A percentile compares a stretch with the other conserved stretches of the same genome.
These are phyloP conservation scores for Ceratocystis smalleyi DNA, from an alignment of 2,329 filamentous ascomycete species.

Conservation along the genomic window DNA sequence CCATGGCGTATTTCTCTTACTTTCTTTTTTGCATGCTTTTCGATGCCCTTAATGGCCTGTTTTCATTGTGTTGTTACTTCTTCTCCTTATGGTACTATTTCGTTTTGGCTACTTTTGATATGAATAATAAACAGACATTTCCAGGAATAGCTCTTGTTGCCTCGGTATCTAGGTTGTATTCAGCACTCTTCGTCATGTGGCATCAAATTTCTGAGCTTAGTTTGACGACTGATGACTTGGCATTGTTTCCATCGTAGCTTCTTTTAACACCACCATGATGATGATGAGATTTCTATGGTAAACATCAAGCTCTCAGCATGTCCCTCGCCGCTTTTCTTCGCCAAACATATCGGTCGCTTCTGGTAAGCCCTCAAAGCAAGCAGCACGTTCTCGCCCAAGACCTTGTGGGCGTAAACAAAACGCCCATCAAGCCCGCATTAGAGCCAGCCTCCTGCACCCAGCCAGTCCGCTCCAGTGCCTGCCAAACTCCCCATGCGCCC, in stretches of 20 bases:
- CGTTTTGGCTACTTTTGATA: slow-evolving; percentile 1
- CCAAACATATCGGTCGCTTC: not conserved
- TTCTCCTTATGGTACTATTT: not conserved
- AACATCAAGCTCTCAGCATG: not conserved
- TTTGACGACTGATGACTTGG: not conserved
- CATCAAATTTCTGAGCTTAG: not conserved
- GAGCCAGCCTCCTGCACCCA: too few relatives aligned
- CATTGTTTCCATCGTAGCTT: not conserved
- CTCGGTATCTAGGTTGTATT: not conserved
- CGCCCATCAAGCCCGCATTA: too few relatives aligned
- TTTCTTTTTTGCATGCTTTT: not conserved
- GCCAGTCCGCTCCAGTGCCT: too few relatives aligned
- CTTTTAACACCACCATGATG: not conserved
- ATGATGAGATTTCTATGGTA: not conserved
- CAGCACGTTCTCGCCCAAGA: not conserved
- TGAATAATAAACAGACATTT: not conserved
- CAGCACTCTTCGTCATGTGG: not conserved
- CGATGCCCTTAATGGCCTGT: not conserved
- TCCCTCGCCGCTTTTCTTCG: not conserved
- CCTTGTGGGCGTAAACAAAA: too few relatives aligned
- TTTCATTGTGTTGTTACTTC: not conserved
- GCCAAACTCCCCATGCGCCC: too few relatives aligned
- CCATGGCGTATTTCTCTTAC: not conserved
- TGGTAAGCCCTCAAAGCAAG: not conserved
- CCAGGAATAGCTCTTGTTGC: not conserved